Evolutionary conservation across 2,329 filamentous ascomycete genomes (phyloP), one percentile per base, ranked within the genome.

Genomic region (Huntiella omanensis): DNA sequence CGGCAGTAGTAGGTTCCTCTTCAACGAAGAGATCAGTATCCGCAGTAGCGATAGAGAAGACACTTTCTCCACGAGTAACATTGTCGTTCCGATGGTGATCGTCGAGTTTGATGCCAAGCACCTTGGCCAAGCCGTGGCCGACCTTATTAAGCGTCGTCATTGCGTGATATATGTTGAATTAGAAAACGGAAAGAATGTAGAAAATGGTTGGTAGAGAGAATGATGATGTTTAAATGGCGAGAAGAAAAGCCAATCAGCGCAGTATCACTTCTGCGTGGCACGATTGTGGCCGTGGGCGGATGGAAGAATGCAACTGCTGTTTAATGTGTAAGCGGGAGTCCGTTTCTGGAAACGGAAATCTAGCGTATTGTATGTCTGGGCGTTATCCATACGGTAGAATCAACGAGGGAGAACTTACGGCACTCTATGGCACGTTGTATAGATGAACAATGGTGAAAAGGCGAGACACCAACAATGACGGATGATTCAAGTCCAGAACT

Each of bases 101-200:
- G 50, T 87, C 71, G 32, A 93, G 65, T 60, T 91, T 83, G 68
- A 95, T 93, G 49, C 83, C 80, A 33, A 95, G 69, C 50, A 68
- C 69, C 60, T 84, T 91, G 58, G 86, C 87, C 59, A 93, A 61
- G 54, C 68, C 66, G 56, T 80, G 80, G 62, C 84, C 81, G 53
- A 81, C 54, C 59, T 80, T 78, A 54, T 70, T 71, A 28, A 57
- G 52, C n/a, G 54, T 56, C 51, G 48, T 51, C 13, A 61, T 43
- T 65, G 22, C 6, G 22, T 28, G 2, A 10, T 28, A 7, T 22
- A n/a, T 28, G 22, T 12, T 3, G 22, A 42, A n/a, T 36, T 36
- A n/a, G 12, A n/a, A 40, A 13, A 19, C 11, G 12, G 43, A 33
- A 46, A 34, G 33, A 34, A 36, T 11, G 41, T 16, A 12, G 34